These are phyloP conservation scores for Saccharomycopsis selenospora DNA, from an alignment of 805 yeast genomes.

Conservation along the genomic window DNA sequence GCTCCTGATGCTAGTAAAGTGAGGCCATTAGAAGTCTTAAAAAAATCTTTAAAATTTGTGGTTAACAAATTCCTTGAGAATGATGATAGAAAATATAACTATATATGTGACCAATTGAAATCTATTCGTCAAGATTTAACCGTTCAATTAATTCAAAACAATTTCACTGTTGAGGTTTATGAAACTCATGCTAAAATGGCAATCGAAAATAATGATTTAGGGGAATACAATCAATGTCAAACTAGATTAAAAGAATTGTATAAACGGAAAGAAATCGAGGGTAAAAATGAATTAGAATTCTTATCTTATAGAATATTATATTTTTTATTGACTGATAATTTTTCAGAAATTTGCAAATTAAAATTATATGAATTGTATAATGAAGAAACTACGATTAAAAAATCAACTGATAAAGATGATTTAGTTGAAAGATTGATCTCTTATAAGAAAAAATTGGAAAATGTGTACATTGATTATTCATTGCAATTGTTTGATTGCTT, in stretches of 20 bases:
- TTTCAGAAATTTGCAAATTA: conserved; percentile 44
- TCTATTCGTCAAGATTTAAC: conserved; percentile 89
- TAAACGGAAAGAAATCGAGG: conserved; percentile 32
- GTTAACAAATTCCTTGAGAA: conserved; percentile 40
- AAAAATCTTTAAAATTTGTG: conserved; percentile 49
- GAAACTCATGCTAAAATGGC: conserved; percentile 87
- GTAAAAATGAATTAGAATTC: conserved; percentile 49
- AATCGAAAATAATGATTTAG: conserved; percentile 72
- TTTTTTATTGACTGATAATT: conserved; percentile 64
- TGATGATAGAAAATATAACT: conserved; percentile 54
- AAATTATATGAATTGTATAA: conserved; percentile 22
- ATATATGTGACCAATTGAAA: conserved; percentile 83
- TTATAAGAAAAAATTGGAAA: conserved; percentile 26
- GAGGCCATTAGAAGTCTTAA: conserved; percentile 60
- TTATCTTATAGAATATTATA: conserved; percentile 67
- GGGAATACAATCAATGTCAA: conserved; percentile 94
- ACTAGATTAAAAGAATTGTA: conserved; percentile 67
- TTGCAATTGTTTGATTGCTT: conserved; percentile 31
- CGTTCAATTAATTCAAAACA: conserved; percentile 78
- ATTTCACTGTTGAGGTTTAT: conserved; percentile 71
- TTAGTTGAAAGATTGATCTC: conserved; percentile 7
- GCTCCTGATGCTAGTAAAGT: conserved; percentile 84
- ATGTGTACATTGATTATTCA: conserved; percentile 26
- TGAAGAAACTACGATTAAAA: conserved; percentile 1
- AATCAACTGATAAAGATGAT: neutral